Base-by-base conservation (phyloP, 177 flowering plant species). In the Tripterygium wilfordii region DNA sequence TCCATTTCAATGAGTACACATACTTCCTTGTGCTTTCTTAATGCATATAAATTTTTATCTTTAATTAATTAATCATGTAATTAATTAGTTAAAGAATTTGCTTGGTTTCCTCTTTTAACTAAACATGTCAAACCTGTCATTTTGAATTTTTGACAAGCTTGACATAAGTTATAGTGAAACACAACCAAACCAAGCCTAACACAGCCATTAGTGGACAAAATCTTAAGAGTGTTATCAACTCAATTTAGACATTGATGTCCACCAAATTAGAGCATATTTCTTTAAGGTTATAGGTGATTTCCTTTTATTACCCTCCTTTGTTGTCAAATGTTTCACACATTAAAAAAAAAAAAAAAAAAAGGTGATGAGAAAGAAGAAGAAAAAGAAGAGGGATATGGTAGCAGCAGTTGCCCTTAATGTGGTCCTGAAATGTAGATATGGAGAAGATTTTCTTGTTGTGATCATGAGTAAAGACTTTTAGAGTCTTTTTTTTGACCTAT, bases 341-440 rank as follows among this genome's bases (percentile, higher is more conserved):
- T n/a, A n/a, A n/a, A n/a, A n/a, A n/a, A n/a, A n/a, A n/a, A n/a
- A n/a, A n/a, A n/a, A n/a, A n/a, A n/a, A n/a, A n/a, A n/a, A n/a
- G n/a, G n/a, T n/a, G n/a, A n/a, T n/a, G n/a, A n/a, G n/a, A n/a
- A n/a, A n/a, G n/a, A n/a, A n/a, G n/a, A n/a, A n/a, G n/a, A n/a
- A n/a, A 49, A 35, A 14, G 18, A 27, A 41, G 36, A 18, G 8
- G n/a, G 16, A 2, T 16, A 22, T 21, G 10, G 30, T 47, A 30
- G 22, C 42, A 30, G 22, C 16, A 42, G 39, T 48, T 42, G 23
- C 53, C 51, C 26, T 58, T 62, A 47, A 42, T 41, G 75, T 70
- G 65, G 70, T 62, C 68, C 68, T 69, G 45, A 29, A 27, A 16
- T n/a, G 36, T 36, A 56, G 59, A 59, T 65, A 45, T 49, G 53